Evolutionary conservation across 345 rosid genomes (phyloP), one percentile per base, ranked within the genome.

Genomic region (Ceriops decandra): DNA sequence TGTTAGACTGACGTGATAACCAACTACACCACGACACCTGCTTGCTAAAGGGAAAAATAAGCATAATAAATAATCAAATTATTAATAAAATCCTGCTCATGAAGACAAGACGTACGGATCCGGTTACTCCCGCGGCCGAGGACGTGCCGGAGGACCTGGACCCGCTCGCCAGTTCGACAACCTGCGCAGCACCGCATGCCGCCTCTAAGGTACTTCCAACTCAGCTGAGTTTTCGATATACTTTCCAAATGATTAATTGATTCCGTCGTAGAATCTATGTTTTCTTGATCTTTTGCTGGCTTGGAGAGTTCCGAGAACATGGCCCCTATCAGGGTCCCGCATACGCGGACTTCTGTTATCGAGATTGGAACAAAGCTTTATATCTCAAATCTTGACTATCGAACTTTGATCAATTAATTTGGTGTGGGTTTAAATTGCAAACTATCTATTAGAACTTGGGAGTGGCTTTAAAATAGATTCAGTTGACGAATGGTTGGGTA

Each of bases 1-100:
- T 88, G 96, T 88, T 88, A 87, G 90, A 90, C 92, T 88, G 93
- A 87, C 91, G 95, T 90, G 93, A 88, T 90, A 90, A 88, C 95
- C 97, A 87, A 92, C 95, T 88, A 88, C 93, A 92, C 96, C 95
- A 90, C 90, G 93, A 90, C 80, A 88, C 98, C 95, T 5, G 0
- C 7, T 4, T 31, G 0, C 0, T 4, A 0, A 5, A 24, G 0
- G 8, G n/a, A 7, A 7, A 33, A 33, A 7, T 32, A 7, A 33
- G 1, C 1, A 6, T 33, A 52, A 10, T n/a, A 80, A 30, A 91
- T 91, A 97, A 69, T 31, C 0, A 3, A 31, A 5, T 4, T 4
- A 4, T 31, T 31, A 3, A 31, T 31, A 31, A 31, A 31, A 31
- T 5, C 32, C 30, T 28, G 30, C 30, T 28, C 3, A 28, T n/a